Conservation (phyloP, 2,329 filamentous ascomycete species). For the Xylaria sp. region DNA sequence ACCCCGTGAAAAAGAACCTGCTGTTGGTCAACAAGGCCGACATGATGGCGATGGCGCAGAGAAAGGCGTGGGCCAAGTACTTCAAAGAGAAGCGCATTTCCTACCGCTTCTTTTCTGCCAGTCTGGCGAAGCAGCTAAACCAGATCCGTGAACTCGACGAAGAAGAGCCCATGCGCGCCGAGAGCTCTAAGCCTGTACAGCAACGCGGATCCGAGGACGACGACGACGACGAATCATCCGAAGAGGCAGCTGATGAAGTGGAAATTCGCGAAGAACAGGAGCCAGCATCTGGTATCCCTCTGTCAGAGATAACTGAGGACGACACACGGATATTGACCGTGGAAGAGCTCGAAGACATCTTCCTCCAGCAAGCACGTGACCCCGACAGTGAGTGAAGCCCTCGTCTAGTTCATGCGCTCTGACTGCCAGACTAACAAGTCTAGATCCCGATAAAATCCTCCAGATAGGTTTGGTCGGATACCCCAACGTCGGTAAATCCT, state of each 20-base stretch:
- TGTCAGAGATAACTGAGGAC: slow-evolving; percentile 43
- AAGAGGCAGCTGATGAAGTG: slow-evolving; percentile 25
- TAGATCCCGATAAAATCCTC: slow-evolving; percentile 58
- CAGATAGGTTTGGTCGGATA: slow-evolving; percentile 94
- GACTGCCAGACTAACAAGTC: slow-evolving; percentile 21
- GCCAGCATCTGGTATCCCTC: slow-evolving; percentile 33
- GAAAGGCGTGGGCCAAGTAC: slow-evolving; percentile 78
- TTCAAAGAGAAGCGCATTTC: slow-evolving; percentile 75
- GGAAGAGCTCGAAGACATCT: slow-evolving; percentile 85
- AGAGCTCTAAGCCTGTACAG: slow-evolving; percentile 30
- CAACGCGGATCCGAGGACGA: slow-evolving; percentile 20
- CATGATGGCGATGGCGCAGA: slow-evolving; percentile 90
- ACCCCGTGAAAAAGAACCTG: slow-evolving; percentile 81
- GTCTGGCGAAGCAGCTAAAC: slow-evolving; percentile 82
- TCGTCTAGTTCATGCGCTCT: not conserved
- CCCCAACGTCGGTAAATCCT: slow-evolving; percentile 98
- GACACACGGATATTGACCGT: slow-evolving; percentile 82
- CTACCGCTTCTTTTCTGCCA: slow-evolving; percentile 95
- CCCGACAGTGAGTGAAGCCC: slow-evolving; percentile 41
- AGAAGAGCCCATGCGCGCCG: slow-evolving; percentile 34
- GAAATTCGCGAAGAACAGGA: slow-evolving; percentile 36
- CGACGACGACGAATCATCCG: slow-evolving; percentile 21
- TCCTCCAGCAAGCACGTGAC: slow-evolving; percentile 66
- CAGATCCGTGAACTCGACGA: slow-evolving; percentile 59
- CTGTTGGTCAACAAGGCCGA: slow-evolving; percentile 97